A percentile compares a stretch with the other conserved stretches of the same genome.
phyloP scores from a whole-genome alignment of 306 rosid genomes.

The Sesbania bispinosa region DNA sequence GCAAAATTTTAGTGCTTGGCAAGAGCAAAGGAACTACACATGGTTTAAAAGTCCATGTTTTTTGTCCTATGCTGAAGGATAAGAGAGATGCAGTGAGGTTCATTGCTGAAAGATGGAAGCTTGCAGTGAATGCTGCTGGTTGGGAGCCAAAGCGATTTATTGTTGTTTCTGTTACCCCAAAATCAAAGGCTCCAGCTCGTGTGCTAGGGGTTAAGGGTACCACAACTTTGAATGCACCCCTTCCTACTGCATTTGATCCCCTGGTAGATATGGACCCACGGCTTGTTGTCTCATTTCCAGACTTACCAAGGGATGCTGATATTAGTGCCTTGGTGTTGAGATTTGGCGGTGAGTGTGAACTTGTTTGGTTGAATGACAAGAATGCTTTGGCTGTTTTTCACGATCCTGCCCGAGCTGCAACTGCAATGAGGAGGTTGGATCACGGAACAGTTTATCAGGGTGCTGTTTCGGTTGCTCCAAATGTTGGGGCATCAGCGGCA shows the following conservation, averaged over 20 bases:
- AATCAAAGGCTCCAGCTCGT: slow-evolving; percentile 75
- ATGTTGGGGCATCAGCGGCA: slow-evolving; percentile 33
- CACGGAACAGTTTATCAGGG: slow-evolving; percentile 77
- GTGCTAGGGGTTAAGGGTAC: slow-evolving; percentile 82
- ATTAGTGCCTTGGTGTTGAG: slow-evolving; percentile 85
- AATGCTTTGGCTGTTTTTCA: slow-evolving; percentile 85
- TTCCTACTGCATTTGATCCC: slow-evolving; percentile 64
- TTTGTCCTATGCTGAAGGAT: slow-evolving; percentile 83
- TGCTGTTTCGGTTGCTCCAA: slow-evolving; percentile 48
- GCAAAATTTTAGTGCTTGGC: slow-evolving; percentile 81
- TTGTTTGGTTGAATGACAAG: slow-evolving; percentile 93
- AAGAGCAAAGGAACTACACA: slow-evolving; percentile 59
- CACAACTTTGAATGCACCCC: slow-evolving; percentile 36
- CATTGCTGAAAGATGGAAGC: slow-evolving; percentile 93
- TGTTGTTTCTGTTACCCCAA: slow-evolving; percentile 65
- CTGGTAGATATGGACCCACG: slow-evolving; percentile 89
- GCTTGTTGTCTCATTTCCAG: slow-evolving; percentile 88
- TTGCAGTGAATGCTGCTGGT: slow-evolving; percentile 67
- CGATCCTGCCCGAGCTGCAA: slow-evolving; percentile 93
- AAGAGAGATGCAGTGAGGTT: slow-evolving; percentile 79
- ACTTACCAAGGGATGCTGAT: slow-evolving; percentile 88
- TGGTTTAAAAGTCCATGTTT: slow-evolving; percentile 76
- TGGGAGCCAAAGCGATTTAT: slow-evolving; percentile 95
- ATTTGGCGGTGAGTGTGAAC: slow-evolving; percentile 95
- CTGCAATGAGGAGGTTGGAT: slow-evolving; percentile 98